phyloP scores from a whole-genome alignment of 2,329 filamentous ascomycete genomes.

The Fusarium sororula region DNA sequence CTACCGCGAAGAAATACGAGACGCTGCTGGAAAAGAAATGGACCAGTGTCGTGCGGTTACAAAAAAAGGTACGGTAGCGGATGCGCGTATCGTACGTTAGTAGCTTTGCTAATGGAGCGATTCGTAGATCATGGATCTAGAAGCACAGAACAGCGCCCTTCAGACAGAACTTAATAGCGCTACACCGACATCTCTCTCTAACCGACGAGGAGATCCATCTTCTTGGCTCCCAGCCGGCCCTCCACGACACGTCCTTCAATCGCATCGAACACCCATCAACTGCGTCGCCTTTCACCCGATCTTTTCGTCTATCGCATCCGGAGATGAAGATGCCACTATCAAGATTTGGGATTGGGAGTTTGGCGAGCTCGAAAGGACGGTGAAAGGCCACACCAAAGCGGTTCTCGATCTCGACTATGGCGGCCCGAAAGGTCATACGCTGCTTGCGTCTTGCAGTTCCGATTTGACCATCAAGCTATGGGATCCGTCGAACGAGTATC shows the following conservation, averaged over 20 bases:
- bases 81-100: not conserved
- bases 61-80: conserved; percentile 80
- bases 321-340: conserved; percentile 91
- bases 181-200: conserved; percentile 78
- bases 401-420: conserved; percentile 92
- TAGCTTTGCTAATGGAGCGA: conserved; percentile 6
- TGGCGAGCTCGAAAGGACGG: conserved; percentile 86
- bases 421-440: conserved; percentile 71
- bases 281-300: conserved; percentile 93
- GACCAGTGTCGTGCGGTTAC: conserved; percentile 92
- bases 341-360: conserved; percentile 98
- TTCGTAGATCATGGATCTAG: conserved; percentile 87
- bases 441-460: conserved; percentile 75
- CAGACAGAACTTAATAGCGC: conserved; percentile 87
- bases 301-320: conserved; percentile 89
- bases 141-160: conserved; percentile 75
- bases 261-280: conserved; percentile 74
- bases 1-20: conserved; percentile 93
- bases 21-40: conserved; percentile 96
- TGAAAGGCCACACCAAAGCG: conserved; percentile 91
- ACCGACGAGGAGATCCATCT: conserved; percentile 72
- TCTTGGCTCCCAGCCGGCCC: conserved; percentile 89
- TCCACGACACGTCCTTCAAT: conserved; percentile 82
- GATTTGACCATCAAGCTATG: conserved; percentile 95
- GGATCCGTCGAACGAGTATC: conserved; percentile 92